Conservation (phyloP, 2,329 filamentous ascomycete genomes). For the Cladosporium sp. region DNA sequence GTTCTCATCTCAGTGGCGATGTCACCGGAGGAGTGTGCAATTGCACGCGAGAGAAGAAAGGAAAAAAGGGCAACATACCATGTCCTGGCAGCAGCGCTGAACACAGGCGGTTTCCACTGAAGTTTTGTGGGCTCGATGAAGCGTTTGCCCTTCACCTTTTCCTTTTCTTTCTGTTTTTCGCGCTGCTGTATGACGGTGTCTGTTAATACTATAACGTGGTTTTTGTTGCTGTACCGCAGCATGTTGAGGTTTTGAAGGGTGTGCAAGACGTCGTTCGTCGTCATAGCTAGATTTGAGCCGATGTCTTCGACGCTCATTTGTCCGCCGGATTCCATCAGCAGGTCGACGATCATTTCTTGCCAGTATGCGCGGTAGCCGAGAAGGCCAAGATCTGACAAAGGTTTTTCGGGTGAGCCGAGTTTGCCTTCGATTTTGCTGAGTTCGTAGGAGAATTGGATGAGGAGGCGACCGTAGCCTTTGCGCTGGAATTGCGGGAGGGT, state of each 20-base stretch:
- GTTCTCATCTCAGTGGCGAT: neutral
- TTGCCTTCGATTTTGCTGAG: slow-evolving; percentile 93
- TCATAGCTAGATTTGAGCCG: slow-evolving; percentile 79
- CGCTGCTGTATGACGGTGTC: slow-evolving; percentile 69
- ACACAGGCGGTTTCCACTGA: slow-evolving; percentile 94
- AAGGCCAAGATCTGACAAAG: slow-evolving; percentile 85
- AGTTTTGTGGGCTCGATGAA: slow-evolving; percentile 72
- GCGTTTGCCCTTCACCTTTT: slow-evolving; percentile 70
- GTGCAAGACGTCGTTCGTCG: slow-evolving; percentile 93
- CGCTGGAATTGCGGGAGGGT: slow-evolving; percentile 95
- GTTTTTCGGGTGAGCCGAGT: slow-evolving; percentile 93
- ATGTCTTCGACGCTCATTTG: slow-evolving; percentile 83
- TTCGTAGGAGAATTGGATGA: slow-evolving; percentile 98
- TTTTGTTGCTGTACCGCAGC: slow-evolving; percentile 91
- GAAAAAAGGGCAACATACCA: slow-evolving; percentile 50
- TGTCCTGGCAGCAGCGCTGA: slow-evolving; percentile 80
- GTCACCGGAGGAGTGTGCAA: neutral
- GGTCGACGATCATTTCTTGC: slow-evolving; percentile 88
- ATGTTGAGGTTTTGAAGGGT: slow-evolving; percentile 91
- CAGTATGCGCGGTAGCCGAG: slow-evolving; percentile 96
- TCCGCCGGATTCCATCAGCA: slow-evolving; percentile 67
- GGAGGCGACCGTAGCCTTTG: slow-evolving; percentile 83
- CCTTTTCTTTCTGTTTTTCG: slow-evolving; percentile 65
- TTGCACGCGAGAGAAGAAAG: neutral
- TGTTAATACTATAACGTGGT: slow-evolving; percentile 92